A percentile compares a stretch with the other conserved stretches of the same genome.
Conservation (phyloP, 768 basidiomycete genomes). For the Sporobolomyces roseus region DNA sequence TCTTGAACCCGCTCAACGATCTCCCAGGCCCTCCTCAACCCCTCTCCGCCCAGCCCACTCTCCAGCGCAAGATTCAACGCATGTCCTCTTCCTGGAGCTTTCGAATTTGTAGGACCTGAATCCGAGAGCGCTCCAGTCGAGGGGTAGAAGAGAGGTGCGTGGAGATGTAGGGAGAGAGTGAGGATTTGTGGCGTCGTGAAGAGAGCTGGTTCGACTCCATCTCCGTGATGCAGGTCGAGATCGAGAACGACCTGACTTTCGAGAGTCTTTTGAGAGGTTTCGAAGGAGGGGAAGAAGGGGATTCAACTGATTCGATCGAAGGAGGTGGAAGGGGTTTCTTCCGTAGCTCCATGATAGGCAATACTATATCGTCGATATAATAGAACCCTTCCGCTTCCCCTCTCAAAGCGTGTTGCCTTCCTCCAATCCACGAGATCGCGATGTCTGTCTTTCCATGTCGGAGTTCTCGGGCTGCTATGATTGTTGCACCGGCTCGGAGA, state of each 20-base stretch:
- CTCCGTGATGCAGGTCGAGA: slow-evolving; percentile 85
- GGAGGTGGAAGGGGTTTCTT: slow-evolving; percentile 44
- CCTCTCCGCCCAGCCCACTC: slow-evolving; percentile 60
- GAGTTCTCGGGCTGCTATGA: slow-evolving; percentile 67
- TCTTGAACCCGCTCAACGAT: slow-evolving; percentile 61
- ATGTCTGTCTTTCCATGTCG: slow-evolving; percentile 57
- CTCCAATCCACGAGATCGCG: slow-evolving; percentile 87
- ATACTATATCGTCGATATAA: slow-evolving; percentile 83
- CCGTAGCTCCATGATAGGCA: slow-evolving; percentile 71
- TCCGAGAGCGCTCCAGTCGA: slow-evolving; percentile 49
- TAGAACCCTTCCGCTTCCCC: slow-evolving; percentile 81
- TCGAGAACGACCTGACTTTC: slow-evolving; percentile 85
- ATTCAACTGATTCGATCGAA: background rate
- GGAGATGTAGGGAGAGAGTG: slow-evolving; percentile 79
- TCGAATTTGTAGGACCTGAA: slow-evolving; percentile 43
- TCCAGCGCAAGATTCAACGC: slow-evolving; percentile 75
- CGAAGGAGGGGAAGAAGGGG: background rate
- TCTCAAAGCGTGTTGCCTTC: slow-evolving; percentile 83
- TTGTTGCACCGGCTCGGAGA: slow-evolving; percentile 69
- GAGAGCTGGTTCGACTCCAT: slow-evolving; percentile 54
- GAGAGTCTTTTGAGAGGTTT: slow-evolving; percentile 48
- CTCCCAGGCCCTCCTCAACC: slow-evolving; percentile 63
- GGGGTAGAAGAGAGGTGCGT: slow-evolving; percentile 80
- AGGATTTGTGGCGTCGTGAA: slow-evolving; percentile 49
- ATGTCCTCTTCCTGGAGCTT: slow-evolving; percentile 57